Conservation (phyloP, 371 early-diverging fungal genomes). For the Rhizopus sp. region DNA sequence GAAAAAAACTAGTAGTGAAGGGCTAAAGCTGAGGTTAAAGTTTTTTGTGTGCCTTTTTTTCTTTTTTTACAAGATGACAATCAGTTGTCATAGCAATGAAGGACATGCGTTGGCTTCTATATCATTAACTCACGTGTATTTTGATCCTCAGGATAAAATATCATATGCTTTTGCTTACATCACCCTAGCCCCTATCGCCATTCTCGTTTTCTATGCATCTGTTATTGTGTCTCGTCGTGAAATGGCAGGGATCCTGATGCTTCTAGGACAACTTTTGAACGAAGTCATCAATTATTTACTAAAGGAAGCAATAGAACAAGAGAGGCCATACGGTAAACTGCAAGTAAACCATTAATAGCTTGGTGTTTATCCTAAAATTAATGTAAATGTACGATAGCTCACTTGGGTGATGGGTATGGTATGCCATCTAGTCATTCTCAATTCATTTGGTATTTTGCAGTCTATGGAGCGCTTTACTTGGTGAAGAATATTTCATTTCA, state of each 20-base stretch:
- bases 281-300: conserved; percentile 75
- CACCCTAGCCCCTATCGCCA: conserved; percentile 78
- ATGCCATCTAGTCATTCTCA: conserved; percentile 95
- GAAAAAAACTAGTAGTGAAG: too few species aligned
- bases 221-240: conserved; percentile 78
- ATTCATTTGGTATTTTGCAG: conserved; percentile 87
- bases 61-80: conserved; percentile 5
- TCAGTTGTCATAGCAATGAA: not conserved
- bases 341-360: not conserved
- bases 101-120: conserved; percentile 52
- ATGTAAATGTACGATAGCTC: conserved; percentile 37
- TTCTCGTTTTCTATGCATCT: conserved; percentile 80
- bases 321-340: conserved; percentile 74
- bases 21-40: not conserved
- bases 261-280: conserved; percentile 80
- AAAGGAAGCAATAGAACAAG: conserved; percentile 71
- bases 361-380: not conserved
- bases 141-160: conserved; percentile 55
- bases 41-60: not conserved
- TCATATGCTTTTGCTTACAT: conserved; percentile 64
- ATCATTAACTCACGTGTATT: conserved; percentile 77
- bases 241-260: conserved; percentile 67
- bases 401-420: conserved; percentile 87
- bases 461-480: conserved; percentile 65
- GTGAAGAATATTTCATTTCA: conserved; percentile 42